Percentiles rank a stretch among this genome's conserved stretches.
These are phyloP conservation scores for Mycena olivaceomarginata DNA, from an alignment of 768 basidiomycete species.

Conservation along the genomic window DNA sequence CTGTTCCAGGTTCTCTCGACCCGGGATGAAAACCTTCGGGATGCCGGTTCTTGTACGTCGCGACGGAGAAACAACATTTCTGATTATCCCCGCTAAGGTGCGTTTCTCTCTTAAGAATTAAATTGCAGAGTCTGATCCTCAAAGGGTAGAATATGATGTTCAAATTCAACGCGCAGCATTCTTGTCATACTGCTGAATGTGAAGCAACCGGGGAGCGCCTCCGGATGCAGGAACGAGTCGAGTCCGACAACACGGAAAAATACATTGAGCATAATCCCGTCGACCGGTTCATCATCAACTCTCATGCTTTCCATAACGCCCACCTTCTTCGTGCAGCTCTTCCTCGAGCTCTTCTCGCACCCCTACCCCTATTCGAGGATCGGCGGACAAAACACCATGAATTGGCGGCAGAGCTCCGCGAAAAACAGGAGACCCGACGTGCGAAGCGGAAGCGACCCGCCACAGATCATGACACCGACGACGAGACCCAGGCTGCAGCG, in stretches of 20 bases:
- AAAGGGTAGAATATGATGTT: conserved; percentile 31
- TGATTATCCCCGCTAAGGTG: neutral
- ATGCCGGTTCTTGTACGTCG: conserved; percentile 15
- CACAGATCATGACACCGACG: neutral
- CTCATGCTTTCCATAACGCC: conserved; percentile 37
- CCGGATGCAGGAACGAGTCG: conserved; percentile 43
- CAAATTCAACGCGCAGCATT: conserved; percentile 50
- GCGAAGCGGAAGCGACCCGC: neutral
- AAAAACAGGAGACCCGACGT: neutral
- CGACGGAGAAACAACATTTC: neutral
- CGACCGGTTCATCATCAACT: conserved; percentile 46
- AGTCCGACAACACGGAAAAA: conserved; percentile 18
- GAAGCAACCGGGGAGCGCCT: conserved; percentile 18
- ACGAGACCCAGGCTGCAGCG: neutral
- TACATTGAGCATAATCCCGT: conserved; percentile 36
- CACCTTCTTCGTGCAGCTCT: conserved; percentile 1
- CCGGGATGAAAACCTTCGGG: neutral
- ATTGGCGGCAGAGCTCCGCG: conserved; percentile 1
- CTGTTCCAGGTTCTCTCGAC: neutral
- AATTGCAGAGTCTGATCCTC: neutral
- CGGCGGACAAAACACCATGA: conserved; percentile 11
- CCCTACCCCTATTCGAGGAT: conserved; percentile 12
- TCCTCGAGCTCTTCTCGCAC: conserved; percentile 13
- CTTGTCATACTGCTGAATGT: conserved; percentile 45
- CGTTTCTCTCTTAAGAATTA: neutral